These are phyloP conservation scores for Meira nashicola DNA, from an alignment of 1,284 basidiomycete species.

Conservation along the genomic window DNA sequence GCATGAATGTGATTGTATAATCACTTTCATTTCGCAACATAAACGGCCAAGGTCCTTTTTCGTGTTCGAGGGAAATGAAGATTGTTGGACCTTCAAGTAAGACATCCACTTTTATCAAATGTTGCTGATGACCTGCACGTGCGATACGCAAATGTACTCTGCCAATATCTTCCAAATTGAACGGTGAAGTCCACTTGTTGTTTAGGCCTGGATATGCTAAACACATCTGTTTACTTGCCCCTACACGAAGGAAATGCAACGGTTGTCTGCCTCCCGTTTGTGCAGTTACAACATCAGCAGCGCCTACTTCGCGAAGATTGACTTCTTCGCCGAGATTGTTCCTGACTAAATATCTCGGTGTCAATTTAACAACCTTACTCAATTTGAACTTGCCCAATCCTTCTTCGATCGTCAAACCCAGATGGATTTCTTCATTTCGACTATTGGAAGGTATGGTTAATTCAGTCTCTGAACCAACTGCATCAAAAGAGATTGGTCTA, in stretches of 20 bases:
- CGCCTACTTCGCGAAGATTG: constrained; percentile 78
- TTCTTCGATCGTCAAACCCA: constrained; percentile 87
- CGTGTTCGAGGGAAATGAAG: constrained; percentile 70
- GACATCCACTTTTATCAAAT: constrained; percentile 75
- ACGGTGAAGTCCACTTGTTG: constrained; percentile 79
- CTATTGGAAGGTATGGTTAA: constrained; percentile 68
- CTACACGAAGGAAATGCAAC: constrained; percentile 66
- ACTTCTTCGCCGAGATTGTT: constrained; percentile 71
- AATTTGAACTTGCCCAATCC: constrained; percentile 88
- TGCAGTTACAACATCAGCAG: constrained; percentile 54
- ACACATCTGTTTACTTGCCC: constrained; percentile 62
- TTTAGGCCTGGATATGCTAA: constrained; percentile 79
- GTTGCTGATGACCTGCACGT: constrained; percentile 50
- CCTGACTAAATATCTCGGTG: constrained; percentile 84
- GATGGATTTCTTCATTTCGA: constrained; percentile 72
- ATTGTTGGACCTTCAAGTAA: constrained; percentile 82
- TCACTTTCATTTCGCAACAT: constrained; percentile 84
- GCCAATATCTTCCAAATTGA: constrained; percentile 89
- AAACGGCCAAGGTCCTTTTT: constrained; percentile 78
- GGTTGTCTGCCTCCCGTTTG: constrained; percentile 62
- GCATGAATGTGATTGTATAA: constrained; percentile 67
- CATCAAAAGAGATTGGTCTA: constrained; percentile 62
- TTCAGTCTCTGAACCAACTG: constrained; percentile 81
- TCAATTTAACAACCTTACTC: constrained; percentile 85
- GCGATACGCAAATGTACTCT: constrained; percentile 70